Conservation (phyloP, 2,329 filamentous ascomycete genomes). For the Verticillium zaregamsianum region DNA sequence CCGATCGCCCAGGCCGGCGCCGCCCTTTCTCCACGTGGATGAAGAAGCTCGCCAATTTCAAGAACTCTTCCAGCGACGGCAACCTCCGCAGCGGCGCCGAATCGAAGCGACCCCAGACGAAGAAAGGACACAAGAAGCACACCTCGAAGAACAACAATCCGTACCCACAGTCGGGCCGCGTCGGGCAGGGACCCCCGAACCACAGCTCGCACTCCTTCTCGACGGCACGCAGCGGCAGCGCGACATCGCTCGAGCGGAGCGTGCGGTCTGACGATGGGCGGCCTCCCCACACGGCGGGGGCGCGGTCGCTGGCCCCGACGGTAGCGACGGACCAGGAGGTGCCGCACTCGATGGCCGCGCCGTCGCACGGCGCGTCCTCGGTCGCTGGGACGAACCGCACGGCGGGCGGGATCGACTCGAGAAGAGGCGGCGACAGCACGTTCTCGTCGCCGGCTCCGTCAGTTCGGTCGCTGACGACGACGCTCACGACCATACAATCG, state of each 20-base stretch:
- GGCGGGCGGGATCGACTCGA: conserved; percentile 59
- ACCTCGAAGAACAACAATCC: conserved; percentile 74
- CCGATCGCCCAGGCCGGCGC: conserved; percentile 60
- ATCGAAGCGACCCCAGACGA: conserved; percentile 35
- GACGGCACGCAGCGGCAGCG: conserved; percentile 50
- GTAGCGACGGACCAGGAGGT: conserved; percentile 80
- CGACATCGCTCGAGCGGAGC: conserved; percentile 48
- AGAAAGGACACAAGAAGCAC: conserved; percentile 51
- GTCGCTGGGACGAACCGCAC: conserved; percentile 72
- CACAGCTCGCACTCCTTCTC: conserved; percentile 50
- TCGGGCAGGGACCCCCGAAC: conserved; percentile 26
- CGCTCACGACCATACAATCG: conserved; percentile 74
- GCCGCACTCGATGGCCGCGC: conserved; percentile 67
- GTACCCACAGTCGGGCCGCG: conserved; percentile 76
- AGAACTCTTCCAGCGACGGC: conserved; percentile 56
- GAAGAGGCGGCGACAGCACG: conserved; percentile 69
- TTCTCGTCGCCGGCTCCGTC: conserved; percentile 82
- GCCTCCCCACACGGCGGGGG: conserved; percentile 49
- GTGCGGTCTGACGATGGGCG: conserved; percentile 60
- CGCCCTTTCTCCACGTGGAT: conserved; percentile 91
- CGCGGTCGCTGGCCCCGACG: conserved; percentile 72
- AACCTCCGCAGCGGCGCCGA: conserved; percentile 27
- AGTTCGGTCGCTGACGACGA: conserved; percentile 75
- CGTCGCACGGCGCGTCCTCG: conserved; percentile 49
- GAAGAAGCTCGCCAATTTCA: conserved; percentile 85